Conservation (phyloP, 116 monocot genomes). For the Posidonia oceanica region DNA sequence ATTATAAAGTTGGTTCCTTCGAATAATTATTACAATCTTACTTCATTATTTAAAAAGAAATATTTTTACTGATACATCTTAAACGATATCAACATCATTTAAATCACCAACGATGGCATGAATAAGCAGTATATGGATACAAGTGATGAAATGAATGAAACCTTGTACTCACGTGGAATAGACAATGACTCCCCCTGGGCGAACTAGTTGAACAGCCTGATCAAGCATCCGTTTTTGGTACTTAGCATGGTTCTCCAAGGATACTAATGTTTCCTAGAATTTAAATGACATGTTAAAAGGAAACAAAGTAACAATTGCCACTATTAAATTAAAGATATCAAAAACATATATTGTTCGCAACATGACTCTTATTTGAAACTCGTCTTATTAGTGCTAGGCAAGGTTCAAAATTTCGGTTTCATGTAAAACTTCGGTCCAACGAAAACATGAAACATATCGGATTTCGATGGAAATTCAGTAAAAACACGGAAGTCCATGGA, state of each 20-base stretch:
- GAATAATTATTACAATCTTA: no score
- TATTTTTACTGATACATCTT: no score
- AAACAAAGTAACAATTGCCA: not conserved
- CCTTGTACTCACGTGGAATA: conserved; percentile 78
- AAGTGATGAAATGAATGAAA: conserved; percentile 1
- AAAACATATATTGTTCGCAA: not conserved
- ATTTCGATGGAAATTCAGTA: no score
- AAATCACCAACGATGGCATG: not conserved
- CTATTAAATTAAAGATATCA: not conserved
- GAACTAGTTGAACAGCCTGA: conserved; percentile 89
- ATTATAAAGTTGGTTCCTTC: no score
- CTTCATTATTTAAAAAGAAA: no score
- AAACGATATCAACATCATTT: not conserved
- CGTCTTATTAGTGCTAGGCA: no score
- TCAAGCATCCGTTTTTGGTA: conserved; percentile 91
- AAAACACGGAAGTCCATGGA: no score
- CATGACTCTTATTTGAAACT: no score
- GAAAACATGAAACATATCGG: no score
- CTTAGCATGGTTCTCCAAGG: conserved; percentile 56
- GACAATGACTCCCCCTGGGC: conserved; percentile 80
- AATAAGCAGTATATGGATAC: not conserved
- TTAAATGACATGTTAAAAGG: not conserved
- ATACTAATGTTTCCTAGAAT: conserved; percentile 68
- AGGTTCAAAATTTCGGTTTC: no score
- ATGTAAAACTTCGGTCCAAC: no score